Evolutionary conservation across 2,329 filamentous ascomycete species (phyloP), one percentile per base, ranked within the genome.

Genomic region (Trichocomaceae sp.): DNA sequence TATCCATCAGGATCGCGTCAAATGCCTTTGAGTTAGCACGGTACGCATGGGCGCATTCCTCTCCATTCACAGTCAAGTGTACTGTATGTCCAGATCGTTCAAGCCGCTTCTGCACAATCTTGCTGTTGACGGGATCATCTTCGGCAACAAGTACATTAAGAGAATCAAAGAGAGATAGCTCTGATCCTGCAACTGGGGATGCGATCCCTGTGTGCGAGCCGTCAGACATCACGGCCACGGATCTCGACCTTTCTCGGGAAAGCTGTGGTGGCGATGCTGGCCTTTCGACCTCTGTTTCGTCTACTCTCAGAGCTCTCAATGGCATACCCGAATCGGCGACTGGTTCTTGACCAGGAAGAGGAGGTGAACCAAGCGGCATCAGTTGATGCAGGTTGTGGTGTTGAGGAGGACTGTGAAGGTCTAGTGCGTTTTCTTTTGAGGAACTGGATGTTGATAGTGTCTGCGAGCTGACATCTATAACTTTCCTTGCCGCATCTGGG

Each of bases 1-100:
- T 90, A 66, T 95, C 90, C 90, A 95, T 95, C 59, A 96, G 77
- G 47, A 96, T 78, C 5, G 90, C 84, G 67, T 95, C 89, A 64
- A 88, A 93, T 20, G 73, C 72, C 23, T 69, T 69, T 0, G 84
- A 76, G 50, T 78, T 79, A 46, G 88, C 85, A 49, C 78, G 79
- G 67, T 88, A 91, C 4, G 83, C 78, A 49, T 79, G 77, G 5
- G 88, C 85, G 64, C 90, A 96, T 64, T 95, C 89, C 65, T 93
- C 87, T 7, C 90, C 90, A 59, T 95, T 95, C 37, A 87, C 79
- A 0, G 88, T 88, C 60, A 91, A 78, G 35, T 80, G 74, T 0
- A 93, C 86, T 0, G 79, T 71, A 60, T 95, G 88, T 0, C 88
- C 87, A 1, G 83, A 71, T 63, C 87, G 90, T 65, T 93, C 86